A percentile compares a stretch with the other conserved stretches of the same genome.
These are phyloP conservation scores for Melanopsichium pennsylvanicum DNA, from an alignment of 1,284 basidiomycete genomes.

Conservation along the genomic window DNA sequence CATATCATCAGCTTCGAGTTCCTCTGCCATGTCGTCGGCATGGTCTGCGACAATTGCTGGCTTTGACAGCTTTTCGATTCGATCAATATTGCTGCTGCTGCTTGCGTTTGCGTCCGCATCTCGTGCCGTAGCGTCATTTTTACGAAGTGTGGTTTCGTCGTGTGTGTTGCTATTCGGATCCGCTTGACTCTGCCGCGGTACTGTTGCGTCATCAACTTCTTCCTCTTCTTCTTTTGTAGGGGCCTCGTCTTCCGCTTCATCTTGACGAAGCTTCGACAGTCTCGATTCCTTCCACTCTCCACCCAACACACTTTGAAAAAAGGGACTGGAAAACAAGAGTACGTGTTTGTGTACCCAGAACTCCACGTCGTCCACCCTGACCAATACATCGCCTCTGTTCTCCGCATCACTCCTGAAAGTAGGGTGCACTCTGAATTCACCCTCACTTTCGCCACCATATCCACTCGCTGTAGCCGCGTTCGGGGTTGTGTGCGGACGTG, in stretches of 20 bases:
- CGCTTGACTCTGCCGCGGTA: neutral
- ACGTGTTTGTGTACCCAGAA: constrained; percentile 53
- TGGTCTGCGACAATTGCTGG: neutral
- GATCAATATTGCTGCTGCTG: too few relatives aligned
- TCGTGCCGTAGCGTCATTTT: too few relatives aligned
- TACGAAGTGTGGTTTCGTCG: neutral
- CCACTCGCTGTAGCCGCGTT: neutral
- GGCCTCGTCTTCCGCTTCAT: neutral
- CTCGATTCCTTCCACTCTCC: constrained; percentile 47
- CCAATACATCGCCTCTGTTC: constrained; percentile 43
- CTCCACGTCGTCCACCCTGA: constrained; percentile 38
- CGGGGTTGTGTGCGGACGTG: neutral
- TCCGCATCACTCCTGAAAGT: constrained; percentile 38
- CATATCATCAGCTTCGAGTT: neutral
- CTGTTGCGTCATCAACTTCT: neutral
- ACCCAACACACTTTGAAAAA: constrained; percentile 40
- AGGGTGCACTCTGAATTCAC: constrained; percentile 30
- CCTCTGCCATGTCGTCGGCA: neutral
- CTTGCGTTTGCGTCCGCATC: too few relatives aligned
- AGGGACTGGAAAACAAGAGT: constrained; percentile 45
- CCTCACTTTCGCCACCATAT: neutral
- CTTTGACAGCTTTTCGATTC: too few relatives aligned
- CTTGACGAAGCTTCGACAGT: constrained; percentile 2
- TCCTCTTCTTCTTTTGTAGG: neutral
- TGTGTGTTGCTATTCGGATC: neutral